A percentile compares a stretch with the other conserved stretches of the same genome.
Evolutionary conservation across 768 basidiomycete genomes (phyloP).

Genomic region (Lentinula guzmanii): DNA sequence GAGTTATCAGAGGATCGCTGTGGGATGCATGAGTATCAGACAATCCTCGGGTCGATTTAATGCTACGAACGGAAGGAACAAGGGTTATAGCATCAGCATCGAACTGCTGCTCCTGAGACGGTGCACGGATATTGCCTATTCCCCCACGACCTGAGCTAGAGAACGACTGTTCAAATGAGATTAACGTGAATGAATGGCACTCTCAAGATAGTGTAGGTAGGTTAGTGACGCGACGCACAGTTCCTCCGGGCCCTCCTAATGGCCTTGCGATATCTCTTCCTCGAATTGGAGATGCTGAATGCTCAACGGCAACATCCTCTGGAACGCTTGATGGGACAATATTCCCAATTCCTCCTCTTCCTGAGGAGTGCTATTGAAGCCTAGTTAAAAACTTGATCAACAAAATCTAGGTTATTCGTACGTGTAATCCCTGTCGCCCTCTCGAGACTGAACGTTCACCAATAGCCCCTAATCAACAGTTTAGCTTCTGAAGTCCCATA

Average conservation of each 20-base stretch:
- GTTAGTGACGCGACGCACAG: not conserved
- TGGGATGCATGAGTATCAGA: not conserved
- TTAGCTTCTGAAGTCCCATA: not conserved
- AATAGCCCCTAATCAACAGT: not conserved
- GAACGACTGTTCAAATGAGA: not conserved
- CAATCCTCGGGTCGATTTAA: not conserved
- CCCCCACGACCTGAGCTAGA: not conserved
- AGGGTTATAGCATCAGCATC: slow-evolving; percentile 1
- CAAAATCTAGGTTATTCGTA: not conserved
- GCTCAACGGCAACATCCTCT: not conserved
- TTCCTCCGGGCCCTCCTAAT: not conserved
- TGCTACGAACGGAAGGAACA: not conserved
- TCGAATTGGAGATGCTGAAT: not conserved
- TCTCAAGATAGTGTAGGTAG: not conserved
- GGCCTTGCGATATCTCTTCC: not conserved
- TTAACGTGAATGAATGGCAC: too few species aligned
- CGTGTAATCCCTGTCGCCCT: not conserved
- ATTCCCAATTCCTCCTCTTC: slow-evolving; percentile 4
- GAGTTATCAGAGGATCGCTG: not conserved
- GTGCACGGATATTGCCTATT: not conserved
- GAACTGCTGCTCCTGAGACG: not conserved
- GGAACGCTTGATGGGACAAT: not conserved
- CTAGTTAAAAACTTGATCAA: not conserved
- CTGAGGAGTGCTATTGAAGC: not conserved
- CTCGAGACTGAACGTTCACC: slow-evolving; percentile 2